Percentiles rank a stretch among this genome's conserved stretches.
These are phyloP conservation scores for Russula dissimulans DNA, from an alignment of 768 basidiomycete species.

Conservation along the genomic window DNA sequence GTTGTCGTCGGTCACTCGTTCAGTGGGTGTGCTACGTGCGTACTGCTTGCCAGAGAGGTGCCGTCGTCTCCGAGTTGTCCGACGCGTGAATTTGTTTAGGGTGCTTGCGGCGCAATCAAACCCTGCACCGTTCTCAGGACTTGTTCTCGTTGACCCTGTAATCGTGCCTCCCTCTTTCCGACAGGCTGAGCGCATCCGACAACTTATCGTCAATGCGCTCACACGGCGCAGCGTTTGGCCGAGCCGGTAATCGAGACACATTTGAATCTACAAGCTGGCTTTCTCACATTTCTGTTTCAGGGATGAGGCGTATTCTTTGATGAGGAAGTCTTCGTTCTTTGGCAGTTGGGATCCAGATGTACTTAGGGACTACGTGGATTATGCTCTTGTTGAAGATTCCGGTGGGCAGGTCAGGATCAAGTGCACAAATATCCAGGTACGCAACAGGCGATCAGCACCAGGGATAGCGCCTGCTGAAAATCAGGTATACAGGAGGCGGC, in stretches of 20 bases:
- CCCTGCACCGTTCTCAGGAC: conserved; percentile 58
- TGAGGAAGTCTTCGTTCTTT: conserved; percentile 58
- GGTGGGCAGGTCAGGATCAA: conserved; percentile 47
- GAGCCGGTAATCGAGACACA: conserved; percentile 37
- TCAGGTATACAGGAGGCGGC: conserved; percentile 39
- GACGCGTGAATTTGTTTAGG: conserved; percentile 28
- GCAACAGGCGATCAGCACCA: not conserved
- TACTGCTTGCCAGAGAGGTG: conserved; percentile 10
- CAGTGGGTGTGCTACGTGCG: conserved; percentile 71
- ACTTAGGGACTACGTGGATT: conserved; percentile 50
- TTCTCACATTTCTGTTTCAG: conserved; percentile 27
- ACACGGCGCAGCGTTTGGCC: conserved; percentile 54
- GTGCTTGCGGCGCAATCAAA: conserved; percentile 53
- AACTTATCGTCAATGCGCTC: conserved; percentile 37
- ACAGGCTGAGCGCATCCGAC: not conserved
- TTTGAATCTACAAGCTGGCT: not conserved
- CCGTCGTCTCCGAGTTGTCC: not conserved
- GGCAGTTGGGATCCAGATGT: conserved; percentile 56
- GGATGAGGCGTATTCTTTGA: conserved; percentile 45
- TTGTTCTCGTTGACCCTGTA: conserved; percentile 77
- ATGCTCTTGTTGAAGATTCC: conserved; percentile 38
- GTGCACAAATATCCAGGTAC: conserved; percentile 46
- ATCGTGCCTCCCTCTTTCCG: conserved; percentile 28
- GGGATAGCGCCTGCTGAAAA: not conserved
- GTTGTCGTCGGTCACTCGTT: conserved; percentile 77